phyloP scores from a whole-genome alignment of 148 eudicot genomes.

The Vaccinium darrowii region DNA sequence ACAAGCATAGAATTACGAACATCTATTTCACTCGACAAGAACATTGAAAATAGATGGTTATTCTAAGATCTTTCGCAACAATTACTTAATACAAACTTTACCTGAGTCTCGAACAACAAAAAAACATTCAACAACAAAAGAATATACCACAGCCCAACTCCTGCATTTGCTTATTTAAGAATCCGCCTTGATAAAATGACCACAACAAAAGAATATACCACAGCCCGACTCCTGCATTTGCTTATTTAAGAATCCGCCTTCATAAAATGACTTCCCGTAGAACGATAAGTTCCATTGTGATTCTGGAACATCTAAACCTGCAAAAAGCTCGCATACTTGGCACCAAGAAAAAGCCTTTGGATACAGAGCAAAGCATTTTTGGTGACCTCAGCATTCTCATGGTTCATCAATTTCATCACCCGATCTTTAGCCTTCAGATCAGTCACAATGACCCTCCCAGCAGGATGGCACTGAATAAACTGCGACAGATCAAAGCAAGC shows the following conservation, averaged over 20 bases:
- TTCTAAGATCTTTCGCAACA: slow-evolving; percentile 1
- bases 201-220: background rate
- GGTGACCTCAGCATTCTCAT: slow-evolving; percentile 88
- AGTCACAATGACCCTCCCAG: slow-evolving; percentile 85
- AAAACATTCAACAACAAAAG: background rate
- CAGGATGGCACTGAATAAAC: slow-evolving; percentile 87
- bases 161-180: background rate
- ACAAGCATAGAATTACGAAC: background rate
- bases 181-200: background rate
- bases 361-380: slow-evolving; percentile 89
- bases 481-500: slow-evolving; percentile 97
- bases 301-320: slow-evolving; percentile 46
- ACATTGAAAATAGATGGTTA: background rate
- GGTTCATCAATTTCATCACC: slow-evolving; percentile 93
- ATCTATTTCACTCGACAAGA: background rate
- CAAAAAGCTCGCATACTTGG: slow-evolving; percentile 98
- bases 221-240: background rate
- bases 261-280: background rate
- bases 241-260: slow-evolving; percentile 4
- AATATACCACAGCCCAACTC: slow-evolving; percentile 6
- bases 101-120: background rate
- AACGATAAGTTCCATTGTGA: background rate
- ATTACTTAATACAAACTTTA: slow-evolving; percentile 10
- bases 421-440: slow-evolving; percentile 95
- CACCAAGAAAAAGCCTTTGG: slow-evolving; percentile 98